Percentiles rank a stretch among this genome's conserved stretches.
Conservation (phyloP, 345 rosid genomes). For the Eucalyptus leucophloia region DNA sequence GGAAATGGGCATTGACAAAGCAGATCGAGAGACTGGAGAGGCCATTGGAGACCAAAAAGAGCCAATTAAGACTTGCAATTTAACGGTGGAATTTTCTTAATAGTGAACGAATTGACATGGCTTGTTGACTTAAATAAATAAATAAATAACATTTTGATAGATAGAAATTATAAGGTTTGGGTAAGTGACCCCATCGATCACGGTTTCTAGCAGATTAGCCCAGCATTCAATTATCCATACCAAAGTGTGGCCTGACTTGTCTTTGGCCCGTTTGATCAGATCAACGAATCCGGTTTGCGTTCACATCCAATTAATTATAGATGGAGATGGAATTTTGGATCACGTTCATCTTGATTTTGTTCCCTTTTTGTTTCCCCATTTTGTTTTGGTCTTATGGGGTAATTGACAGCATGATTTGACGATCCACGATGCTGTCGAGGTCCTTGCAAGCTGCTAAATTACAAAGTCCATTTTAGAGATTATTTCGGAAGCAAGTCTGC, state of each 20-base stretch:
- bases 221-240: neutral
- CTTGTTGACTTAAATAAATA: neutral
- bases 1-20: neutral
- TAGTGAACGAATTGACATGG: neutral
- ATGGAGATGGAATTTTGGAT: neutral
- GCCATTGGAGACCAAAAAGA: neutral
- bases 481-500: neutral
- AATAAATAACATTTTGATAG: neutral
- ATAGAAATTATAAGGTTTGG: neutral
- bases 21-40: neutral
- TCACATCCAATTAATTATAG: neutral
- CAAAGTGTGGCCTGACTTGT: neutral
- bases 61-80: neutral
- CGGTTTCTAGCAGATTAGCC: neutral
- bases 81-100: neutral
- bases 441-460: neutral
- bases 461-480: neutral
- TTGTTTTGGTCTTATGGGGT: neutral
- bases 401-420: neutral
- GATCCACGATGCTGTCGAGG: neutral
- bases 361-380: neutral
- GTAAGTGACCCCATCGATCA: neutral
- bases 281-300: neutral
- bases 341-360: neutral
- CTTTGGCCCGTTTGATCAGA: neutral